A percentile compares a stretch with the other conserved stretches of the same genome.
These are phyloP conservation scores for Zygosaccharomyces rouxii DNA, from an alignment of 805 yeast species.

Conservation along the genomic window DNA sequence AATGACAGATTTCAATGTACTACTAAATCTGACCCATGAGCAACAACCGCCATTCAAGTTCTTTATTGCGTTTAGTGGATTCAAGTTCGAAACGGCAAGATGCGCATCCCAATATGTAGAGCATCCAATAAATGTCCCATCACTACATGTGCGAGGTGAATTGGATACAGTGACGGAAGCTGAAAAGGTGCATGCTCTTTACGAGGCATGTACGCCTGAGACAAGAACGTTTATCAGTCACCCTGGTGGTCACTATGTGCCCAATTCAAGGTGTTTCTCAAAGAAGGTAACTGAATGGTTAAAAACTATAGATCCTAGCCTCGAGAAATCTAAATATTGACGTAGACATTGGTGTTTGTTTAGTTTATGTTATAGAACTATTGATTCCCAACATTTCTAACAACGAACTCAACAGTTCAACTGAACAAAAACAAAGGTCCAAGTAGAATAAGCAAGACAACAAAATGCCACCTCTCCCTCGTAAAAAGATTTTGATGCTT, in stretches of 20 bases:
- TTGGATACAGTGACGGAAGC: slow-evolving; percentile 84
- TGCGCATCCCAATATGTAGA: slow-evolving; percentile 31
- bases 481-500: slow-evolving; percentile 62
- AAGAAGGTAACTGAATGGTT: slow-evolving; percentile 37
- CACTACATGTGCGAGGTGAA: slow-evolving; percentile 83
- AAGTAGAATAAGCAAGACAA: not conserved
- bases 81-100: slow-evolving; percentile 33
- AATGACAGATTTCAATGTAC: slow-evolving; percentile 51
- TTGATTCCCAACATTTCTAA: no score
- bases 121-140: slow-evolving; percentile 34
- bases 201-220: slow-evolving; percentile 43
- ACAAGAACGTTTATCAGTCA: slow-evolving; percentile 57
- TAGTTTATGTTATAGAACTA: not conserved
- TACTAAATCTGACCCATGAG: slow-evolving; percentile 33
- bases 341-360: not conserved
- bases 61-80: slow-evolving; percentile 72
- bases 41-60: slow-evolving; percentile 55
- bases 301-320: slow-evolving; percentile 6
- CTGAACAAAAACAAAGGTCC: not conserved
- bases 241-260: slow-evolving; percentile 96
- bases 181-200: slow-evolving; percentile 57
- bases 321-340: not conserved
- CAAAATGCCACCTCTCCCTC: not conserved
- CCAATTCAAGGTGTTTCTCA: slow-evolving; percentile 58
- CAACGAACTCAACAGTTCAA: not conserved